Evolutionary conservation across 2,329 filamentous ascomycete species (phyloP), one percentile per base, ranked within the genome.

Genomic region (Fusarium torreyae): DNA sequence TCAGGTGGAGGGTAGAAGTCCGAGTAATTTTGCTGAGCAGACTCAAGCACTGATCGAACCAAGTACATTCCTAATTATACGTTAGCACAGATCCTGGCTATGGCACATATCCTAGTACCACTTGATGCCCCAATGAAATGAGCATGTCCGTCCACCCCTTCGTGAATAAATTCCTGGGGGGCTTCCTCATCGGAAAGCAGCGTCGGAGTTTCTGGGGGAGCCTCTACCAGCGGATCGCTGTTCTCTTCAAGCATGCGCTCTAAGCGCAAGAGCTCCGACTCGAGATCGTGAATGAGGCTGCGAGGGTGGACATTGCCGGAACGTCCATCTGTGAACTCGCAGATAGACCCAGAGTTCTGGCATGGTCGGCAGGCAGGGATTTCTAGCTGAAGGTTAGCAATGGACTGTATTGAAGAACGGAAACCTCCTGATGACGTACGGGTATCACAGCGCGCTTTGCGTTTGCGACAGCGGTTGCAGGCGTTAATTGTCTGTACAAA

Each of bases 1-100:
- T 63, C 49, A 3, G 58, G 38, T 4, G 60, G 49, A 3, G 49
- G 43, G 15, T 63, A 42, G 9, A 63, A 46, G 14, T 43, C 33
- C 2, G 58, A 39, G 7, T 63, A 63, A 26, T 63, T 55, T 7
- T 63, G 57, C 3, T 63, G 60, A 4, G 58, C 60, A 0, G 18
- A 63, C 31, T 63, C 60, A 1, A 63, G 58, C 4, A 46, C 60
- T 18, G 60, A 63, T 18, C 60, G 60, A 7, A 63, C 60, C 24
- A 63, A 31, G 11, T 63, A 42, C 14, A 63, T 63, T 6, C 60
- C 22, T 24, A 24, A 24, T 24, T 7, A 24, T 24, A 6, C 22
- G 22, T 24, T 24, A 24, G 22, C 22, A 24, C 7, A 24, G 22
- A 24, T 24, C 22, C 22, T 24, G 22, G 22, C 22, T 24, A 24